Conservation (phyloP, 441 rosid species). For the Pelargonium australe region DNA sequence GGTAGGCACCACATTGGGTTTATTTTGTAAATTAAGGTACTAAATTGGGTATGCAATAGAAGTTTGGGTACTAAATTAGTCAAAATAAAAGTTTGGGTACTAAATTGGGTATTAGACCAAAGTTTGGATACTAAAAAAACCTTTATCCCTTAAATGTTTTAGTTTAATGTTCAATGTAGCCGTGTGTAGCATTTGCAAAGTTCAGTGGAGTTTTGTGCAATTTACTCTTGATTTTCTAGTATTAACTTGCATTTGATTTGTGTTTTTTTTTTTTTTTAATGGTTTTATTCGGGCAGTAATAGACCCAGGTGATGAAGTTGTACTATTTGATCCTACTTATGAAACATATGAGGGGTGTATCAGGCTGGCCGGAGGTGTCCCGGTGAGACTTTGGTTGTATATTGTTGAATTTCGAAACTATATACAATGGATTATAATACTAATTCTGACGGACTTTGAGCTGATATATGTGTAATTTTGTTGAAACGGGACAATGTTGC, state of each 20-base stretch:
- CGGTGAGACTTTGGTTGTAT: conserved; percentile 29
- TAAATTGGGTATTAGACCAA: too few relatives aligned
- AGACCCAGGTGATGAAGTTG: conserved; percentile 52
- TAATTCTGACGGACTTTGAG: neutral
- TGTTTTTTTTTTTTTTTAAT: conserved; percentile 10
- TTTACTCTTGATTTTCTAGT: too few relatives aligned
- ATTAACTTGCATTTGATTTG: neutral
- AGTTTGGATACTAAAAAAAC: too few relatives aligned
- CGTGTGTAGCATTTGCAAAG: too few relatives aligned
- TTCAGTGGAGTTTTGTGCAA: too few relatives aligned
- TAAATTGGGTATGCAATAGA: too few relatives aligned
- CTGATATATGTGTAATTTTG: neutral
- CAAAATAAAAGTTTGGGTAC: too few relatives aligned
- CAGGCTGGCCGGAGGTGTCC: conserved; percentile 49
- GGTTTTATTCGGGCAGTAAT: conserved; percentile 30
- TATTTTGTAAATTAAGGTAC: too few relatives aligned
- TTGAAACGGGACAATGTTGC: conserved; percentile 9
- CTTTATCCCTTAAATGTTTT: too few relatives aligned
- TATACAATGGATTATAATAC: neutral
- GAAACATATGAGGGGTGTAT: conserved; percentile 51
- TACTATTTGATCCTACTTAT: conserved; percentile 52
- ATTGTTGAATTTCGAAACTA: neutral
- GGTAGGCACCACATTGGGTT: too few relatives aligned
- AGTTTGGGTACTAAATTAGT: too few relatives aligned
- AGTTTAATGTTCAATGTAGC: too few relatives aligned